Evolutionary conservation across 257 asterid species (phyloP), one percentile per base, ranked within the genome.

Genomic region (Thymus quinquecostatus): DNA sequence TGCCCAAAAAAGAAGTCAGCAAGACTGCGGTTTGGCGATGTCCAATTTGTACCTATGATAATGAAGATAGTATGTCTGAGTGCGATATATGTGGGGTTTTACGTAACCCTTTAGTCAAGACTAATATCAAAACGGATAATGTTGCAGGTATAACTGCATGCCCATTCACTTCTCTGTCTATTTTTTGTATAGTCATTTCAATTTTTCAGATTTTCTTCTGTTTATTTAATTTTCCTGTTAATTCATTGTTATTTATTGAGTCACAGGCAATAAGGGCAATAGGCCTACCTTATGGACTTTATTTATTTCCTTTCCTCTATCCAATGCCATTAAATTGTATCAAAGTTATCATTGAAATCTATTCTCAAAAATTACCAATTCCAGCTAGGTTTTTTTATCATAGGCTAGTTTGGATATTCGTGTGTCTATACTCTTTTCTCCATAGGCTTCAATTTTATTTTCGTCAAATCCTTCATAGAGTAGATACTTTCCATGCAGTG

Each of bases 51-150:
- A 88, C 99, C 54, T 95, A 83, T 81, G 96, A 92, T 78, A 95
- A 95, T 82, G 96, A 86, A 78, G 91, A 88, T 47, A 69, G 76
- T 48, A 72, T 88, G 93, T 77, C 87, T 61, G 86, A 90, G 50
- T 95, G 99, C 78, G 98, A 95, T 71, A 95, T 95, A 78, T 95
- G 98, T 77, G 99, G 99, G 60, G 98, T 92, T 69, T 82, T 95
- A 59, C 88, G 96, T 49, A 85, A 88, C 82, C 98, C 97, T 57
- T 88, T 92, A 88, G 92, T 89, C 67, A 92, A 89, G 80, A 60
- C 73, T 73, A 78, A 76, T 69, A 69, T 69, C 72, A 71, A 66
- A 69, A 78, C 79, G 54, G 69, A 77, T 68, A 55, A 66, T 69
- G 66, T 74, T 71, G 63, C 87, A 82, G 98, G 99, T 91, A 78